phyloP scores from a whole-genome alignment of 163 green algal species.

The Chlamydomonas reinhardtii region DNA sequence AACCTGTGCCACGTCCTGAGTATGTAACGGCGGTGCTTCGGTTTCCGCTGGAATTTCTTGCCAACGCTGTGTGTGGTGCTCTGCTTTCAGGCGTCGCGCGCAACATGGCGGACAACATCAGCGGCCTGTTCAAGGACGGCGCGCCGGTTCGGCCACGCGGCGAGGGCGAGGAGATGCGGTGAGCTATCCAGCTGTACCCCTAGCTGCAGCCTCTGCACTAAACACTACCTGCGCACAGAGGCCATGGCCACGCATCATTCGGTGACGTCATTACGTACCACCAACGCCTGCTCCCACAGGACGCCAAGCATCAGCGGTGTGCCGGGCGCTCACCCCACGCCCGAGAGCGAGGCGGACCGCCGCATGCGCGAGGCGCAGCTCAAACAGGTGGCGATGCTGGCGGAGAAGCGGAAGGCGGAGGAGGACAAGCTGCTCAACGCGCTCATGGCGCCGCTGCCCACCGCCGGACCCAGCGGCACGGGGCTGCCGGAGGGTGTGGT shows the following conservation, averaged over 20 bases:
- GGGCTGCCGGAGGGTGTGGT: neutral
- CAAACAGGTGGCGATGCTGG: constrained; percentile 45
- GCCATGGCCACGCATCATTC: no score
- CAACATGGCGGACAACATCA: constrained; percentile 41
- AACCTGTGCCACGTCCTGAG: no score
- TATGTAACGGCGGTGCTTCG: no score
- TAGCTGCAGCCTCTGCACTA: no score
- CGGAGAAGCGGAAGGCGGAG: constrained; percentile 86
- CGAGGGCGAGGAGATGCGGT: constrained; percentile 34
- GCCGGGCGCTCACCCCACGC: neutral
- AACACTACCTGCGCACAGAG: no score
- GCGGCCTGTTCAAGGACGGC: constrained; percentile 25
- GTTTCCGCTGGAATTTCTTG: no score
- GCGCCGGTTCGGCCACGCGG: neutral
- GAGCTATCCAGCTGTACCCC: no score
- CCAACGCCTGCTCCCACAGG: neutral
- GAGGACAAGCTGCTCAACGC: constrained; percentile 86
- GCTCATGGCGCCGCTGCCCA: constrained; percentile 56
- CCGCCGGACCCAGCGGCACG: neutral
- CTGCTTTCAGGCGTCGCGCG: constrained; percentile 13
- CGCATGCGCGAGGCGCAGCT: constrained; percentile 67
- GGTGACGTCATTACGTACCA: no score
- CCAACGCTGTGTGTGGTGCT: no score
- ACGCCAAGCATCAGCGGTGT: neutral
- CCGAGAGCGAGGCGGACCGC: constrained; percentile 65